Evolutionary conservation across 2,329 filamentous ascomycete genomes (phyloP).

Genomic region (Akanthomyces uredinophilus): DNA sequence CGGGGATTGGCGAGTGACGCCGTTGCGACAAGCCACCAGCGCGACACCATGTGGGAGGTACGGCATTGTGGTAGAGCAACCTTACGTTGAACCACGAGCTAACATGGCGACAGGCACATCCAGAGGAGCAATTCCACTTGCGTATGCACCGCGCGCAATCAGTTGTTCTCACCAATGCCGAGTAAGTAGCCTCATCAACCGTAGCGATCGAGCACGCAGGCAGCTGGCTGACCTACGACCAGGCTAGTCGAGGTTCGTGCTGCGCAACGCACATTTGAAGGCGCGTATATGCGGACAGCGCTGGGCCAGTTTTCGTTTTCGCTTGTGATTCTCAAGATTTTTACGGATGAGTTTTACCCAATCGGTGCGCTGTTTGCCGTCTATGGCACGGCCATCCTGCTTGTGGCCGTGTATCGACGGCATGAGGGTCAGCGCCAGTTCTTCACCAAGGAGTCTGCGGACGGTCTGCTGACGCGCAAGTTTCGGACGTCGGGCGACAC

Average conservation of each 20-base stretch:
- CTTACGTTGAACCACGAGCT: neutral
- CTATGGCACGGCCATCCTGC: conserved; percentile 79
- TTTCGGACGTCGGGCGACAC: conserved; percentile 62
- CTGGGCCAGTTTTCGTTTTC: conserved; percentile 94
- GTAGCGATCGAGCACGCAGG: neutral
- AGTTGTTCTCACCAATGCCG: conserved; percentile 69
- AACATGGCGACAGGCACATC: conserved; percentile 45
- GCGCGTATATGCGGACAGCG: conserved; percentile 91
- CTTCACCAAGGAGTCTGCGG: conserved; percentile 50
- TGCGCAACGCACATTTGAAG: conserved; percentile 93
- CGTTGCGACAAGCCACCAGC: neutral
- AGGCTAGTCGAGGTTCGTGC: conserved; percentile 89
- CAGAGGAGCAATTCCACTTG: conserved; percentile 67
- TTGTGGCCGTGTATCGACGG: conserved; percentile 78
- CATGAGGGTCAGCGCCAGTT: conserved; percentile 94
- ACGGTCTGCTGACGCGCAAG: conserved; percentile 39
- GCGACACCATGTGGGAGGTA: conserved; percentile 14
- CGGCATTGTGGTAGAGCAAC: neutral
- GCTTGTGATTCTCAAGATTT: conserved; percentile 89
- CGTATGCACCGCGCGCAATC: conserved; percentile 76
- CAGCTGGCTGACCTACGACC: neutral
- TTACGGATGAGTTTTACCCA: conserved; percentile 90
- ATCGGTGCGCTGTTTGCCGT: conserved; percentile 95
- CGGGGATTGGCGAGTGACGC: neutral
- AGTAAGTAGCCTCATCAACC: conserved; percentile 39